Percentiles rank a stretch among this genome's conserved stretches.
Evolutionary conservation across 495 filamentous ascomycete species (phyloP).

Genomic region (Cercophora sp.): DNA sequence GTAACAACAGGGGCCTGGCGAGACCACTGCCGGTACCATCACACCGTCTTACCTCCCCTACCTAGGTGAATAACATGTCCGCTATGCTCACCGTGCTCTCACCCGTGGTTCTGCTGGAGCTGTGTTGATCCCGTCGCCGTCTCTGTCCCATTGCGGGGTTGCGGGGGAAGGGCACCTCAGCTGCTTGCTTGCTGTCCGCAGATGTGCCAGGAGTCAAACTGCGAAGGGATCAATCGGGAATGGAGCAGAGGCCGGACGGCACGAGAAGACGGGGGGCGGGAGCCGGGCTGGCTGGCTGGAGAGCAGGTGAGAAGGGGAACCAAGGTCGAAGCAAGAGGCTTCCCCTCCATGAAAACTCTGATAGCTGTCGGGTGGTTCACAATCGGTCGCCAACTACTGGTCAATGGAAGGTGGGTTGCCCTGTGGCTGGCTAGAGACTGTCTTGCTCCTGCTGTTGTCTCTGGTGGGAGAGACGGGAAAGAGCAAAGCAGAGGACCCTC

Average conservation of each 20-base stretch:
- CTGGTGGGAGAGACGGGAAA: constrained; percentile 8
- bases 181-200: too few species aligned
- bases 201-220: constrained; percentile 3
- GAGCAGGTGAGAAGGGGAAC: not conserved
- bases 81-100: too few species aligned
- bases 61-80: too few species aligned
- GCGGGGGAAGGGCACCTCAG: too few species aligned
- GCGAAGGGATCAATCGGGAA: constrained; percentile 18
- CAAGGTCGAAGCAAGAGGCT: not conserved
- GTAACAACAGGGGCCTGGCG: not conserved
- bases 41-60: not conserved
- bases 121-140: too few species aligned
- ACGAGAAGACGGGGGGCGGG: constrained; percentile 1
- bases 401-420: too few species aligned
- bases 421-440: not conserved
- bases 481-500: constrained; percentile 1
- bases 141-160: too few species aligned
- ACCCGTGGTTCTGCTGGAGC: too few species aligned
- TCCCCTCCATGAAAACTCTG: not conserved
- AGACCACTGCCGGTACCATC: not conserved
- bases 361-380: not conserved
- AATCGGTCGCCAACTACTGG: too few species aligned
- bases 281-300: constrained; percentile 5
- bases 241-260: constrained; percentile 4
- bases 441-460: not conserved